These are phyloP conservation scores for Whalleya microplaca DNA, from an alignment of 2,329 filamentous ascomycete genomes.

Conservation along the genomic window DNA sequence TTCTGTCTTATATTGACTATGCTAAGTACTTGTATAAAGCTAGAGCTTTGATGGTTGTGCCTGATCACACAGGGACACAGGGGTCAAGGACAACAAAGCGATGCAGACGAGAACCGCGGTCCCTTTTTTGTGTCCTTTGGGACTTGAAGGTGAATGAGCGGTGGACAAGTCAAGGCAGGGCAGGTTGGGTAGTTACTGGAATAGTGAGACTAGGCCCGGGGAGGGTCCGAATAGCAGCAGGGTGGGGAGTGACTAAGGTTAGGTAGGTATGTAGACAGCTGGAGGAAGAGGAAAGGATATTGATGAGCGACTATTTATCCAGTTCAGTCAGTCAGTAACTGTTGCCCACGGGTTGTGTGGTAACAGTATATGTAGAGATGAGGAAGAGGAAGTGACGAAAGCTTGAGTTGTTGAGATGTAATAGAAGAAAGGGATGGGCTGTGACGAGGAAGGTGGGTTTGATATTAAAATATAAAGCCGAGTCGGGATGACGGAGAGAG, in stretches of 20 bases:
- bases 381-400: too few species aligned
- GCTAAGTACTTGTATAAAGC: slow-evolving; percentile 47
- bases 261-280: too few species aligned
- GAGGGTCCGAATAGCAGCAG: slow-evolving; percentile 21
- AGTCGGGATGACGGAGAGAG: background rate
- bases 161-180: slow-evolving; percentile 24
- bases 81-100: slow-evolving; percentile 3
- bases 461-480: background rate
- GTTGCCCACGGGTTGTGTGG: background rate
- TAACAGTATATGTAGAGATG: too few species aligned
- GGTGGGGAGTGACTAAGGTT: slow-evolving; percentile 4
- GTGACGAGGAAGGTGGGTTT: background rate
- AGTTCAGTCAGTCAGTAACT: background rate
- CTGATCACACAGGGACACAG: slow-evolving; percentile 4
- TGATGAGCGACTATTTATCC: slow-evolving; percentile 16
- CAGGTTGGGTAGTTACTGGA: slow-evolving; percentile 7
- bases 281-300: background rate
- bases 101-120: background rate
- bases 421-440: background rate
- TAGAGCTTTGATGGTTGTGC: slow-evolving; percentile 5
- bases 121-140: slow-evolving; percentile 17
- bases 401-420: too few species aligned
- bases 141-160: slow-evolving; percentile 16
- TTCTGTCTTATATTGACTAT: slow-evolving; percentile 54
- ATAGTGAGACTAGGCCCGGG: slow-evolving; percentile 23